Percentiles rank a stretch among this genome's conserved stretches.
phyloP scores from a whole-genome alignment of 805 yeast genomes.

The Candida palmyrensis region DNA sequence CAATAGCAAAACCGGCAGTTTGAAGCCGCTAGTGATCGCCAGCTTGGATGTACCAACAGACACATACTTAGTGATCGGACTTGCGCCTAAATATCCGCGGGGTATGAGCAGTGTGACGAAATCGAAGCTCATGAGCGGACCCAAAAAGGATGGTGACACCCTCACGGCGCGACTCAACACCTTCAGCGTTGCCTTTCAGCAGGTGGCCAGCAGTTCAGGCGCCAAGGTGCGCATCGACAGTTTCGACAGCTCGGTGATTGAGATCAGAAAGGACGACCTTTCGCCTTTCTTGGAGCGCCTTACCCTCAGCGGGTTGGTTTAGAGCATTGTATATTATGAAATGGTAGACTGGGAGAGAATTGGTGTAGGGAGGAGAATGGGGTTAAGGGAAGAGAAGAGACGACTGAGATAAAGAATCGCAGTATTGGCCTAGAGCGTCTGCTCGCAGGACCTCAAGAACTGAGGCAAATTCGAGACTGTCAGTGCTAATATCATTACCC shows the following conservation, averaged over 20 bases:
- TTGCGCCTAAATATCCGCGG: slow-evolving; percentile 75
- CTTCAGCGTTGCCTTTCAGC: slow-evolving; percentile 88
- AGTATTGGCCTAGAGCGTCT: not conserved
- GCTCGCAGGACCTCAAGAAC: too few relatives aligned
- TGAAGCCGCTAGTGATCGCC: slow-evolving; percentile 83
- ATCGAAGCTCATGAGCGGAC: slow-evolving; percentile 26
- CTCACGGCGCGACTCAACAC: slow-evolving; percentile 58
- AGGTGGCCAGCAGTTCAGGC: slow-evolving; percentile 75
- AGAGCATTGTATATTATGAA: too few relatives aligned
- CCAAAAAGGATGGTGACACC: slow-evolving; percentile 31
- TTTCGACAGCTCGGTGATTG: slow-evolving; percentile 91
- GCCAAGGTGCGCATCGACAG: slow-evolving; percentile 90
- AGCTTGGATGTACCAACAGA: slow-evolving; percentile 67
- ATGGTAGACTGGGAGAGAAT: too few relatives aligned
- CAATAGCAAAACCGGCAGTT: slow-evolving; percentile 30
- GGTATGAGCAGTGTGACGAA: slow-evolving; percentile 32
- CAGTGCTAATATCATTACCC: too few relatives aligned
- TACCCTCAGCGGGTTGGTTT: slow-evolving; percentile 60
- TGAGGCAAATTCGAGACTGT: too few relatives aligned
- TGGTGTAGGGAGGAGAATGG: too few relatives aligned
- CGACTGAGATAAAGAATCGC: too few relatives aligned
- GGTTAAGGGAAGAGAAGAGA: too few relatives aligned
- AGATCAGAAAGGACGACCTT: slow-evolving; percentile 81
- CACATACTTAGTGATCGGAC: slow-evolving; percentile 82
- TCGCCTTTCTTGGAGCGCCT: slow-evolving; percentile 81